These are phyloP conservation scores for Brassica cretica DNA, from an alignment of 345 rosid genomes.

Conservation along the genomic window DNA sequence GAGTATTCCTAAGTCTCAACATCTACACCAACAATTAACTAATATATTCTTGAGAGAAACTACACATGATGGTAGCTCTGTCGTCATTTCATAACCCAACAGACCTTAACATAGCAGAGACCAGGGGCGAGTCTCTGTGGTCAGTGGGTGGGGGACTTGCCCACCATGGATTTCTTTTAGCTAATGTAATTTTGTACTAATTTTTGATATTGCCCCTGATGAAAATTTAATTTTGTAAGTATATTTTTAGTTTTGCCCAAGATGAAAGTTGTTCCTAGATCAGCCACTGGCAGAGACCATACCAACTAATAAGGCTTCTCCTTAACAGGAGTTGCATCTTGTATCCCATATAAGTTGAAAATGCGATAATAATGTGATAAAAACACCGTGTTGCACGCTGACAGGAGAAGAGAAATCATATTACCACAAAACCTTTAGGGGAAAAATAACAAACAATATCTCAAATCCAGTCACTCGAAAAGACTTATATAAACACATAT, in stretches of 20 bases:
- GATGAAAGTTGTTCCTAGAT: too few species aligned
- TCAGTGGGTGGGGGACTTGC: too few species aligned
- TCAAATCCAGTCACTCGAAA: slow-evolving; percentile 20
- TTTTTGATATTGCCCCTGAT: too few species aligned
- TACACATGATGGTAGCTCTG: background rate
- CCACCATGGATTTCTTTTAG: too few species aligned
- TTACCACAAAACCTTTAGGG: background rate
- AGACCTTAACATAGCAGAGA: background rate
- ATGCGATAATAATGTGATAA: background rate
- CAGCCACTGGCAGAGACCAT: background rate
- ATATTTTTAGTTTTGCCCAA: too few species aligned
- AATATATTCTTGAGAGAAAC: background rate
- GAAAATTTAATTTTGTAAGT: too few species aligned
- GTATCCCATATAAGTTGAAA: background rate
- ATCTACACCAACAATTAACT: background rate
- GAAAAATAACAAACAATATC: slow-evolving; percentile 6
- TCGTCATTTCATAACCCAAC: background rate
- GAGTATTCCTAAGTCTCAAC: background rate
- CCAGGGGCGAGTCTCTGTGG: too few species aligned
- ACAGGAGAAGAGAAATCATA: background rate
- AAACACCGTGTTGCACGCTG: background rate
- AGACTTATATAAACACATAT: slow-evolving; percentile 28
- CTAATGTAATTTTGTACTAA: too few species aligned
- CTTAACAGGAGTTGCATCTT: background rate
- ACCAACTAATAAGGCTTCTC: background rate